These are phyloP conservation scores for Monilinia fructicola DNA, from an alignment of 2,329 filamentous ascomycete genomes.

Conservation along the genomic window DNA sequence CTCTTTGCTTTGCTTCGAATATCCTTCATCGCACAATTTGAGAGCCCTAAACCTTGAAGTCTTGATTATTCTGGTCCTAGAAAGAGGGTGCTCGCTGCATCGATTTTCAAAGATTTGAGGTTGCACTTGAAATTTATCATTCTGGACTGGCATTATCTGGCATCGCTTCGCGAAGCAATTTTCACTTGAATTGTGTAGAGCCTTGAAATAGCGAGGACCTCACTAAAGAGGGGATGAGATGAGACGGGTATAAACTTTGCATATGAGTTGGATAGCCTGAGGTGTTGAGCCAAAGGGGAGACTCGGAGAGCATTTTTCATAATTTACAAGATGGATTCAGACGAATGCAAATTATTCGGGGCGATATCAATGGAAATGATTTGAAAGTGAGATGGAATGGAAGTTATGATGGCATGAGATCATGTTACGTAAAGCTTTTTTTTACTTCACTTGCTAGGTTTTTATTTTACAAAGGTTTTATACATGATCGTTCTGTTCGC, in stretches of 20 bases:
- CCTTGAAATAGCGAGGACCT: constrained; percentile 1
- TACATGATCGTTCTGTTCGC: neutral
- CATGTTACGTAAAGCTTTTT: constrained; percentile 15
- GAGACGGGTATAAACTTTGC: constrained; percentile 9
- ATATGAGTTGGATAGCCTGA: constrained; percentile 14
- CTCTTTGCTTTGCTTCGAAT: constrained; percentile 9
- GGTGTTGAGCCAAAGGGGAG: neutral
- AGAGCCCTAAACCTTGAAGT: constrained; percentile 12
- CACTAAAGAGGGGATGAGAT: neutral
- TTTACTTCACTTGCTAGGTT: constrained; percentile 7
- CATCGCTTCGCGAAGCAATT: neutral
- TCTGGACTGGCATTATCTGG: constrained; percentile 13
- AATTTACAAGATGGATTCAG: constrained; percentile 7
- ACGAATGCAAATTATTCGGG: neutral
- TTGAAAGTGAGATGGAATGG: constrained; percentile 19
- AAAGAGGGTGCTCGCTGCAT: neutral
- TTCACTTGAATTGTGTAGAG: constrained; percentile 7
- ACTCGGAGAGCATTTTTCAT: constrained; percentile 16
- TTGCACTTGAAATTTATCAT: constrained; percentile 8
- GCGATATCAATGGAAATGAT: constrained; percentile 13
- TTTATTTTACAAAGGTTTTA: constrained; percentile 8
- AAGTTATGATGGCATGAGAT: constrained; percentile 20
- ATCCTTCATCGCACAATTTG: constrained; percentile 12
- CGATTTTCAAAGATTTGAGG: constrained; percentile 11
- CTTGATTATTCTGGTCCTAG: constrained; percentile 12